A percentile compares a stretch with the other conserved stretches of the same genome.
These are phyloP conservation scores for Nakaseomyces delphensis DNA, from an alignment of 1,139 yeast genomes.

Conservation along the genomic window DNA sequence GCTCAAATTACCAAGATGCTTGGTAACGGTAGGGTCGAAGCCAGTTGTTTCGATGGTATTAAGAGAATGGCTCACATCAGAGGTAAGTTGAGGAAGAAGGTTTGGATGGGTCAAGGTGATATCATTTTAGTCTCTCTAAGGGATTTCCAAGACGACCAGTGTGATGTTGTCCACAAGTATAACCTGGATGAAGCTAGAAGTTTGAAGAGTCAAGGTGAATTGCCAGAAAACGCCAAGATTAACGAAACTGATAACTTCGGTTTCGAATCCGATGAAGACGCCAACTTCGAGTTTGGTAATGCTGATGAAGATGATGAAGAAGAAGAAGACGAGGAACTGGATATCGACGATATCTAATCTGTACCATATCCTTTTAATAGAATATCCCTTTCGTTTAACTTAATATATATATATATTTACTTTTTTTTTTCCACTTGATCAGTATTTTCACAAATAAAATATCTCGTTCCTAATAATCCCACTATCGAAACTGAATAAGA, in stretches of 20 bases:
- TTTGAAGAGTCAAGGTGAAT: slow-evolving; percentile 89
- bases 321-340: slow-evolving; percentile 68
- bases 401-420: neutral
- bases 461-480: too few species aligned
- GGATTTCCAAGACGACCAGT: slow-evolving; percentile 97
- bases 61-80: slow-evolving; percentile 96
- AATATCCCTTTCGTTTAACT: slow-evolving; percentile 3
- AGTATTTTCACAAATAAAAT: neutral
- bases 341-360: slow-evolving; percentile 34
- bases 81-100: slow-evolving; percentile 98
- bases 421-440: neutral
- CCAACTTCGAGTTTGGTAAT: slow-evolving; percentile 96
- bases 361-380: neutral
- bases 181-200: slow-evolving; percentile 98
- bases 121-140: slow-evolving; percentile 90
- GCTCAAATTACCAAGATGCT: slow-evolving; percentile 98
- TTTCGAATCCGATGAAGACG: slow-evolving; percentile 94
- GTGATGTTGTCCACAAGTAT: slow-evolving; percentile 96
- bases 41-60: slow-evolving; percentile 85
- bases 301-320: slow-evolving; percentile 74
- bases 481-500: too few species aligned
- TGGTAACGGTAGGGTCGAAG: slow-evolving; percentile 96
- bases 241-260: slow-evolving; percentile 97
- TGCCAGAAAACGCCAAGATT: slow-evolving; percentile 93
- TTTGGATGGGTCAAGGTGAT: slow-evolving; percentile 99